Evolutionary conservation across 139 green algal genomes (phyloP).

Genomic region (Pseudopediastrum boryanum): DNA sequence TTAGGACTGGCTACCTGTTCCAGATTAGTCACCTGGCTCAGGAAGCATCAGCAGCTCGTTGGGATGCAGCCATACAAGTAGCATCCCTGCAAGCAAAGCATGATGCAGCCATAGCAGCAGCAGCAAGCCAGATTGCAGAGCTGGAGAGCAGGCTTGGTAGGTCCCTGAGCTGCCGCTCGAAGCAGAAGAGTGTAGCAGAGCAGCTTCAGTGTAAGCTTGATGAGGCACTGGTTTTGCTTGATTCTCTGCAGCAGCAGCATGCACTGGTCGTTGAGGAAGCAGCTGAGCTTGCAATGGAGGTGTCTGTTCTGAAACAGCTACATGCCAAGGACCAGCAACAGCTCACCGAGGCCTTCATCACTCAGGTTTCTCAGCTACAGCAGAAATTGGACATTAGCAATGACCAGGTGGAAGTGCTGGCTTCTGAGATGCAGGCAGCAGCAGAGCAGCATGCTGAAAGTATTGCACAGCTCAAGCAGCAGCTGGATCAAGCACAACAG

Average conservation of each 20-base stretch:
- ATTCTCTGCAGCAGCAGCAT: too few species aligned
- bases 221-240: too few species aligned
- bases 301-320: neutral
- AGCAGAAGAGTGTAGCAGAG: neutral
- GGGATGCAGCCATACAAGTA: neutral
- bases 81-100: conserved; percentile 19
- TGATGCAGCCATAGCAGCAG: neutral
- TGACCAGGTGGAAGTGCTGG: neutral
- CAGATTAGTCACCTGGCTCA: conserved; percentile 6
- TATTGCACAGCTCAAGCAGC: too few species aligned
- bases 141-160: neutral
- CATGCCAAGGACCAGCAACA: neutral
- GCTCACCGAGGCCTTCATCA: too few species aligned
- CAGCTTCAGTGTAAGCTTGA: neutral
- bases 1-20: neutral
- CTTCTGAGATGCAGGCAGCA: too few species aligned
- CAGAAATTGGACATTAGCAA: neutral
- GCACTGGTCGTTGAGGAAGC: too few species aligned
- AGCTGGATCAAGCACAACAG: too few species aligned
- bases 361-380: too few species aligned
- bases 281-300: neutral
- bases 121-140: conserved; percentile 2
- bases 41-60: neutral
- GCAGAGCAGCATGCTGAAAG: too few species aligned
- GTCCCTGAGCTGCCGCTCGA: neutral